Conservation (phyloP, 2,329 filamentous ascomycete species). For the Aspergillus sojae region DNA sequence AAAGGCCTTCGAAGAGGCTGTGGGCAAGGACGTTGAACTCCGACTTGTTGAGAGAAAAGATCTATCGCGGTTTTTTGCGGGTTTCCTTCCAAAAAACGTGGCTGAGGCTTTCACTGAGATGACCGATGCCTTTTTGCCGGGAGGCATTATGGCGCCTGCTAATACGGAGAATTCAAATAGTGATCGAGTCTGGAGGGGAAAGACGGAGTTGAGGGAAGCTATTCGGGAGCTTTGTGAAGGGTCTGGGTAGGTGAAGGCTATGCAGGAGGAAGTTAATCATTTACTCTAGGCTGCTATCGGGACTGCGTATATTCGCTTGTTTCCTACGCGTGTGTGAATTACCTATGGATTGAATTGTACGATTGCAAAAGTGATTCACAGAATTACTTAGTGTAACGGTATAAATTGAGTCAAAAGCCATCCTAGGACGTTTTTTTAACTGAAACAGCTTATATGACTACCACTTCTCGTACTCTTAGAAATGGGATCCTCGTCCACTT, state of each 20-base stretch:
- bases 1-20: slow-evolving; percentile 8
- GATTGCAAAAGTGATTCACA: background rate
- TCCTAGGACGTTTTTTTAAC: background rate
- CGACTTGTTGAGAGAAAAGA: slow-evolving; percentile 11
- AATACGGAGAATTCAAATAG: background rate
- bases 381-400: background rate
- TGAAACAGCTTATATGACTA: background rate
- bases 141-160: slow-evolving; percentile 4
- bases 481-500: background rate
- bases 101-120: slow-evolving; percentile 18
- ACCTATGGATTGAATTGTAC: background rate
- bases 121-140: slow-evolving; percentile 17
- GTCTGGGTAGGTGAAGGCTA: background rate
- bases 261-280: too few species aligned
- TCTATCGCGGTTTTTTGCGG: slow-evolving; percentile 11
- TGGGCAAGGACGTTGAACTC: slow-evolving; percentile 15
- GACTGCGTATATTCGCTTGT: background rate
- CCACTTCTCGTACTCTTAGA: background rate
- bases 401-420: background rate
- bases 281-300: background rate
- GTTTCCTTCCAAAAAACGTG: slow-evolving; percentile 9
- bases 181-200: background rate
- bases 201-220: slow-evolving; percentile 7
- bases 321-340: background rate
- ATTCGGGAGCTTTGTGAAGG: background rate